Evolutionary conservation across 768 basidiomycete genomes (phyloP).

Genomic region (Polyporus arcularius): DNA sequence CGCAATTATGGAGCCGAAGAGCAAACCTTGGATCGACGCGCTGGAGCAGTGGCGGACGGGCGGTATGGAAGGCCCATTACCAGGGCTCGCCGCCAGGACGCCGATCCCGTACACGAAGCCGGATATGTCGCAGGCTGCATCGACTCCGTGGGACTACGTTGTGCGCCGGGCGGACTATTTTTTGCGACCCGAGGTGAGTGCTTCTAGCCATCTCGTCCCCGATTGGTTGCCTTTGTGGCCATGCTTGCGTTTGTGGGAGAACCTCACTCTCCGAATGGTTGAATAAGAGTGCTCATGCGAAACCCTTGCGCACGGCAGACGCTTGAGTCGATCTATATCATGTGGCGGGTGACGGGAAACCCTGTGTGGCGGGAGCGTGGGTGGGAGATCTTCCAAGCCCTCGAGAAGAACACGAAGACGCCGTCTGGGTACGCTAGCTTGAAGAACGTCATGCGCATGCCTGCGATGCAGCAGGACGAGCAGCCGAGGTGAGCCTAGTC

Average conservation of each 20-base stretch:
- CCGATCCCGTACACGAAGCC: slow-evolving; percentile 38
- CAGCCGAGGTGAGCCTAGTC: slow-evolving; percentile 69
- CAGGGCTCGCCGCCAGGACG: slow-evolving; percentile 48
- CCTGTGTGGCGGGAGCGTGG: slow-evolving; percentile 68
- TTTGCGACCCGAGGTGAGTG: slow-evolving; percentile 68
- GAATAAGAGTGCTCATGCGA: background rate
- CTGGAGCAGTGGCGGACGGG: slow-evolving; percentile 45
- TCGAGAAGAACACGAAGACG: slow-evolving; percentile 61
- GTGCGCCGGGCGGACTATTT: slow-evolving; percentile 50
- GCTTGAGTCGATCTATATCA: slow-evolving; percentile 68
- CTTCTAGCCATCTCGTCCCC: no score
- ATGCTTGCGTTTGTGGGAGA: no score
- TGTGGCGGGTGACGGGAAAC: slow-evolving; percentile 73
- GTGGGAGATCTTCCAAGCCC: slow-evolving; percentile 69
- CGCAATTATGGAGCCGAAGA: slow-evolving; percentile 35
- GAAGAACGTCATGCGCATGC: slow-evolving; percentile 44
- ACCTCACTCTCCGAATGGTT: background rate
- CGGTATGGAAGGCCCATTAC: slow-evolving; percentile 42
- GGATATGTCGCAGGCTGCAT: slow-evolving; percentile 20
- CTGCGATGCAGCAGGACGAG: slow-evolving; percentile 45
- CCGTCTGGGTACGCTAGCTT: slow-evolving; percentile 64
- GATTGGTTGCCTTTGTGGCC: no score
- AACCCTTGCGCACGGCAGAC: slow-evolving; percentile 44
- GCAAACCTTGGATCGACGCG: slow-evolving; percentile 50
- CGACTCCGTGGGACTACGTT: slow-evolving; percentile 50